Evolutionary conservation across 805 yeast species (phyloP).

Genomic region (Kluyveromyces wickerhamii): DNA sequence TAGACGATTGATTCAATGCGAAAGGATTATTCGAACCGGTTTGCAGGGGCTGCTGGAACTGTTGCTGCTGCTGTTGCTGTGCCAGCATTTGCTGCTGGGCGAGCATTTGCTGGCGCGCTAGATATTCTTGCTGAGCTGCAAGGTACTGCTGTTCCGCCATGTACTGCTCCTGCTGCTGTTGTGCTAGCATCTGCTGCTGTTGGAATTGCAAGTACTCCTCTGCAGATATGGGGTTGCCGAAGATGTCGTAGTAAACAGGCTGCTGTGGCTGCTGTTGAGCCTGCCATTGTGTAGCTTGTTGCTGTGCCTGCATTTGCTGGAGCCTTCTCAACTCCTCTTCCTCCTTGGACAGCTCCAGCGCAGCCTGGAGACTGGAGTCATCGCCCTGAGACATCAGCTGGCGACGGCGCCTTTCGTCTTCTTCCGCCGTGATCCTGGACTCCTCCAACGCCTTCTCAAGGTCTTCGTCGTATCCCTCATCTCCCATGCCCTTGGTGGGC

Average conservation of each 20-base stretch:
- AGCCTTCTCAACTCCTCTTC: constrained; percentile 26
- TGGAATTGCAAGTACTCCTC: constrained; percentile 30
- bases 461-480: constrained; percentile 59
- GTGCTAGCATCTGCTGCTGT: constrained; percentile 15
- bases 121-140: constrained; percentile 22
- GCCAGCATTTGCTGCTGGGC: constrained; percentile 20
- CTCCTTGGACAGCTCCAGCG: constrained; percentile 25
- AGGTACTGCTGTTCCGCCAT: constrained; percentile 21
- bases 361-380: constrained; percentile 25
- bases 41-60: constrained; percentile 43
- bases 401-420: constrained; percentile 57
- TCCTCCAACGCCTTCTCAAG: constrained; percentile 73
- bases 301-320: constrained; percentile 23
- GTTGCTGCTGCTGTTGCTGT: constrained; percentile 25
- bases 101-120: constrained; percentile 19
- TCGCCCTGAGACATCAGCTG: constrained; percentile 13
- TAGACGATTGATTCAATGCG: constrained; percentile 33
- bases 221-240: constrained; percentile 31
- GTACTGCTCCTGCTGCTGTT: constrained; percentile 22
- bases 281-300: constrained; percentile 12
- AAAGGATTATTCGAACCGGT: constrained; percentile 79
- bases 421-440: constrained; percentile 74
- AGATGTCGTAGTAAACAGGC: constrained; percentile 28
- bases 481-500: constrained; percentile 17
- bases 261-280: constrained; percentile 22